These are phyloP conservation scores for Phytopythium oedochilum DNA, from an alignment of 352 stramenopile genomes.

Conservation along the genomic window DNA sequence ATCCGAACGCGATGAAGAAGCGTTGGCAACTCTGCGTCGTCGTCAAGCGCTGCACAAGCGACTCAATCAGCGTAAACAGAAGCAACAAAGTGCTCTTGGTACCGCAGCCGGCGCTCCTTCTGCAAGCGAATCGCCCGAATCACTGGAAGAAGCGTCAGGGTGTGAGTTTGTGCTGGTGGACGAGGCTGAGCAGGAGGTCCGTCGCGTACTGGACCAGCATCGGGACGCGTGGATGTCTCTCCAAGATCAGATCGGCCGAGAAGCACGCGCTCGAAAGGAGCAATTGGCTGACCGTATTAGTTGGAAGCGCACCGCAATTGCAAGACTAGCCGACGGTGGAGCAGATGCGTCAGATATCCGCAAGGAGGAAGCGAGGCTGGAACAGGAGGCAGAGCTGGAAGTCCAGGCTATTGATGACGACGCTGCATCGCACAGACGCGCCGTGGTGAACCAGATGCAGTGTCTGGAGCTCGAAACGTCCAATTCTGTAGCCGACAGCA, in stretches of 20 bases:
- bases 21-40: slow-evolving; percentile 8
- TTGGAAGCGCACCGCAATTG: slow-evolving; percentile 21
- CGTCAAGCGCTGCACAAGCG: slow-evolving; percentile 19
- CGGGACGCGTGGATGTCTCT: slow-evolving; percentile 22
- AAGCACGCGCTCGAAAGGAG: slow-evolving; percentile 23
- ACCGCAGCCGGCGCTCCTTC: no score
- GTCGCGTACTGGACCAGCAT: slow-evolving; percentile 27
- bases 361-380: slow-evolving; percentile 3
- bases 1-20: slow-evolving; percentile 3
- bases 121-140: not conserved
- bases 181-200: slow-evolving; percentile 16
- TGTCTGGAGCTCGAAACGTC: slow-evolving; percentile 5
- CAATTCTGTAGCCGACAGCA: slow-evolving; percentile 11
- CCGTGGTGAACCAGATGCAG: slow-evolving; percentile 13
- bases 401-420: slow-evolving; percentile 13
- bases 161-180: slow-evolving; percentile 8
- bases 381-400: slow-evolving; percentile 15
- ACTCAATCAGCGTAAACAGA: slow-evolving; percentile 10
- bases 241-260: slow-evolving; percentile 22
- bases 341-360: slow-evolving; percentile 4
- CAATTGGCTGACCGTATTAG: slow-evolving; percentile 27
- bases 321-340: not conserved
- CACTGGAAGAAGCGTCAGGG: not conserved
- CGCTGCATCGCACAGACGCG: slow-evolving; percentile 4
- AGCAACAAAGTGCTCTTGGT: not conserved